Base-by-base conservation (phyloP, 768 basidiomycete genomes). In the Pleurotus pulmonarius region DNA sequence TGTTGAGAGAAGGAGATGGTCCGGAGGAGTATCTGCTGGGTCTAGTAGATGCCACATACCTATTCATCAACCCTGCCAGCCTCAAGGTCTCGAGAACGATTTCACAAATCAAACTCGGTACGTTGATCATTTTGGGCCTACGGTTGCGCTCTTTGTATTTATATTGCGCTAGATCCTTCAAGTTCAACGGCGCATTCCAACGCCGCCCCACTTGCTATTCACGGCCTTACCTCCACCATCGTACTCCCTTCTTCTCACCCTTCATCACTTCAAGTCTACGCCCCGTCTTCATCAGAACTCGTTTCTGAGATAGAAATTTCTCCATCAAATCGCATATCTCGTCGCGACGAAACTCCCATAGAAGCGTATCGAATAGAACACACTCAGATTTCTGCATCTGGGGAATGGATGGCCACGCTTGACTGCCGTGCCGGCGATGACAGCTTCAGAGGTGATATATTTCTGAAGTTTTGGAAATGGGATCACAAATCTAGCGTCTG, bases 381-480 rank as follows among this genome's bases (percentile, higher is more conserved):
- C 8, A 82, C 80, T 5, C 82, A 78, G 4, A 75, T 95, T 57
- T 88, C 89, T 4, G 67, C 80, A 1, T 75, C 73, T n/a, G 88
- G 88, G 8, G 78, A 83, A 46, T 98, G 96, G 95, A 84, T 99
- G 84, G 94, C 94, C 4, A 95, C 96, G 1, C 70, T 92, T 22
- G 96, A 99, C 70, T 70, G 73, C 26, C 81, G 94, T 55, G 79
- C 83, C 55, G 86, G 81, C 4, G 86, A 88, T 43, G 83, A 82
- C 20, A 76, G 74, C 11, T 85, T 85, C 70, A 83, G 77, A 60
- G 74, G 74, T 24, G 93, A 88, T 70, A 76, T 87, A 26, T 88
- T 88, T 66, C 78, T 99, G 55, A 98, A 98, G 73, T 71, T 98
- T 34, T 99, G 97, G 96, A 75, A 73, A 56, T 96, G 94, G 92